Conservation (phyloP, 495 filamentous ascomycete species). For the Penicillium flavigenum region DNA sequence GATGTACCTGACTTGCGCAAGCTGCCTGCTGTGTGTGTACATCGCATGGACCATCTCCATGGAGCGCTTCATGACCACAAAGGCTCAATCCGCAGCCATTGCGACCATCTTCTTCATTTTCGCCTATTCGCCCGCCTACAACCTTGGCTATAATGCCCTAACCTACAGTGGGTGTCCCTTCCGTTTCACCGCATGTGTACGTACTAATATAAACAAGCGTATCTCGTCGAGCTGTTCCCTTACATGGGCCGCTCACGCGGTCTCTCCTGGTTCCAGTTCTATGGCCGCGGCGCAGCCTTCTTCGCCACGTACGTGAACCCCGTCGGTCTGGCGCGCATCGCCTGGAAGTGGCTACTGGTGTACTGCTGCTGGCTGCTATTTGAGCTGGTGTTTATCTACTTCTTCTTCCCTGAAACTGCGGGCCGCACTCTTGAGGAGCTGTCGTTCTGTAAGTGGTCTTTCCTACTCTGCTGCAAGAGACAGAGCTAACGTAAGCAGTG, state of each 20-base stretch:
- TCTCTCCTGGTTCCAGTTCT: slow-evolving; percentile 64
- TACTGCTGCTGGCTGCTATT: slow-evolving; percentile 62
- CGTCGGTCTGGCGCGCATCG: slow-evolving; percentile 56
- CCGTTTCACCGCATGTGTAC: not conserved
- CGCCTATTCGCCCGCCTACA: slow-evolving; percentile 62
- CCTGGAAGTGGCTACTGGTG: slow-evolving; percentile 63
- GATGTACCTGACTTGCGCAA: slow-evolving; percentile 59
- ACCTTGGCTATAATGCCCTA: slow-evolving; percentile 67
- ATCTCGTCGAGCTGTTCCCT: slow-evolving; percentile 65
- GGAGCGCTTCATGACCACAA: slow-evolving; percentile 50
- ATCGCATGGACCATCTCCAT: slow-evolving; percentile 60
- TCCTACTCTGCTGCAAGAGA: slow-evolving; percentile 1
- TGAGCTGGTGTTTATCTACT: slow-evolving; percentile 59
- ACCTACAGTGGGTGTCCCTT: slow-evolving; percentile 57
- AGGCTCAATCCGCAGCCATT: slow-evolving; percentile 43
- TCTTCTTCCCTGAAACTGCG: slow-evolving; percentile 64
- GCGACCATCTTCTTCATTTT: slow-evolving; percentile 64
- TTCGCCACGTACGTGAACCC: slow-evolving; percentile 66
- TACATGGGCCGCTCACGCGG: slow-evolving; percentile 60
- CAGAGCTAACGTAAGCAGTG: slow-evolving; percentile 36
- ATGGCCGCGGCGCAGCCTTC: slow-evolving; percentile 53
- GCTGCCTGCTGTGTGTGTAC: slow-evolving; percentile 53
- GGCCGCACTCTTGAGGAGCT: slow-evolving; percentile 64
- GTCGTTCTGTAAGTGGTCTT: slow-evolving; percentile 55
- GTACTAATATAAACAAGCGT: slow-evolving; percentile 33